Evolutionary conservation across 1,284 basidiomycete genomes (phyloP).

Genomic region (Chondrostereum purpureum): DNA sequence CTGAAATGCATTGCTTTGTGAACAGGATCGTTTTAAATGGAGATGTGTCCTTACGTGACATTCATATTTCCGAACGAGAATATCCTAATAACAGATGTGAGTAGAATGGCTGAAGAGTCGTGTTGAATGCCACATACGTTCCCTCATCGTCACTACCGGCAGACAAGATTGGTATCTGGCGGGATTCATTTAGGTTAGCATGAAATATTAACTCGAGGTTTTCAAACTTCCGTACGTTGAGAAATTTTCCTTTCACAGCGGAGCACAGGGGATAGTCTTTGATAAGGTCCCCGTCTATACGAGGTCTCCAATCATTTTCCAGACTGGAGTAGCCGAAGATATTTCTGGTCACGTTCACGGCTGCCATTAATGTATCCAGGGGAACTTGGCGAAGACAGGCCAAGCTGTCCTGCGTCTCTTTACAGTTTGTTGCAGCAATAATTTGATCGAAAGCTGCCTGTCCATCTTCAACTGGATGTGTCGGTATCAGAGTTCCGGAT

Average conservation of each 20-base stretch:
- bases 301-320: constrained; percentile 28
- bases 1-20: no score
- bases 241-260: neutral
- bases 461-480: constrained; percentile 9
- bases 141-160: neutral
- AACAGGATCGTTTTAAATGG: no score
- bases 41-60: neutral
- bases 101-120: neutral
- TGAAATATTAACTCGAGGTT: no score
- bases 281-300: constrained; percentile 35
- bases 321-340: constrained; percentile 15
- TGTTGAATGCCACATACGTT: neutral
- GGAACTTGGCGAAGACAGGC: constrained; percentile 19
- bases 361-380: constrained; percentile 13
- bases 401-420: constrained; percentile 15
- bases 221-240: neutral
- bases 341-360: constrained; percentile 6
- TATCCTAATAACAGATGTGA: neutral
- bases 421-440: constrained; percentile 10
- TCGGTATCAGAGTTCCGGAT: constrained; percentile 14
- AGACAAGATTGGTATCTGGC: neutral
- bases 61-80: neutral
- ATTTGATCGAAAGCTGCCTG: constrained; percentile 14
- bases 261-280: constrained; percentile 20
- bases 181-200: neutral